phyloP scores from a whole-genome alignment of 352 stramenopile genomes.

The Globisporangium yorkense region DNA sequence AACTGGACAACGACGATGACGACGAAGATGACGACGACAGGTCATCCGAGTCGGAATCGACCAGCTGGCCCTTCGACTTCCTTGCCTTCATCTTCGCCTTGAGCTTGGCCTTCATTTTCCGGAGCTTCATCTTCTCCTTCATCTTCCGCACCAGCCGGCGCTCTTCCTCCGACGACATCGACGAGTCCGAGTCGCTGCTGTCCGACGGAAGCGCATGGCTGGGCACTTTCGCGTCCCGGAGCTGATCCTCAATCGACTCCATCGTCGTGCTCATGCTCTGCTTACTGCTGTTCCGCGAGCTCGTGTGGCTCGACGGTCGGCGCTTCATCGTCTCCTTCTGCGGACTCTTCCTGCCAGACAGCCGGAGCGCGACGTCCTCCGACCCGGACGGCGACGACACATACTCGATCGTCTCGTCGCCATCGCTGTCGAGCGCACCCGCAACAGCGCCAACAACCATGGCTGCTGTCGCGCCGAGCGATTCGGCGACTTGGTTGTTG shows the following conservation, averaged over 20 bases:
- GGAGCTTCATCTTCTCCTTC: conserved; percentile 18
- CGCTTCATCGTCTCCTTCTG: background rate
- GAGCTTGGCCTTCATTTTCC: conserved; percentile 12
- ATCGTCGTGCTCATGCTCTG: background rate
- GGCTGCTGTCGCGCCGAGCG: conserved; percentile 14
- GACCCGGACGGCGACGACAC: conserved; percentile 7
- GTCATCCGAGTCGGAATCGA: background rate
- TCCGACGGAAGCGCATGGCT: conserved; percentile 35
- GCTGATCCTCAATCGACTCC: conserved; percentile 7
- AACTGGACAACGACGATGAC: conserved; percentile 5
- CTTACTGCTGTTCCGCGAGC: conserved; percentile 7
- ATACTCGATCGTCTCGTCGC: conserved; percentile 14
- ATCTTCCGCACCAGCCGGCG: conserved; percentile 11
- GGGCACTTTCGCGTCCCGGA: conserved; percentile 16
- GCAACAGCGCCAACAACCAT: conserved; percentile 1
- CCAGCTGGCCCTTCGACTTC: background rate
- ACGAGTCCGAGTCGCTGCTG: conserved; percentile 6
- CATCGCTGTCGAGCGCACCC: conserved; percentile 6
- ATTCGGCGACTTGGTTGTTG: conserved; percentile 6
- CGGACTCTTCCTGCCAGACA: background rate
- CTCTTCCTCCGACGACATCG: conserved; percentile 14
- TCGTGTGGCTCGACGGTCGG: conserved; percentile 8
- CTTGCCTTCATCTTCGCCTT: background rate
- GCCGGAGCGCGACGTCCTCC: background rate
- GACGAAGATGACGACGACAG: conserved; percentile 3